Conservation (phyloP, 495 filamentous ascomycete species). For the Xylaria scruposa region DNA sequence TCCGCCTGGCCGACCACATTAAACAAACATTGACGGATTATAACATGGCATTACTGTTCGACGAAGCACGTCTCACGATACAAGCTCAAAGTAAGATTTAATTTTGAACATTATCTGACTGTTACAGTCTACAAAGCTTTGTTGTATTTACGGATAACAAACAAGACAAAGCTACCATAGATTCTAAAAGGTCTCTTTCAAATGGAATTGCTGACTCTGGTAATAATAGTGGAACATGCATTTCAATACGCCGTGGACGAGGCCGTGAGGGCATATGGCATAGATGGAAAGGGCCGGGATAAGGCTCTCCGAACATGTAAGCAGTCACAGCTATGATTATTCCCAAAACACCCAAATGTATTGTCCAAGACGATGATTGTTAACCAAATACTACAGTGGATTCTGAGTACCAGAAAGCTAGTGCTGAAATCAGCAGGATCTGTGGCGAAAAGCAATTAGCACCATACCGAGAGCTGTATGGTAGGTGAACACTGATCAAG, state of each 20-base stretch:
- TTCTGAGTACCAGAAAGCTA: slow-evolving; percentile 28
- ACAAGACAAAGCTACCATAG: not conserved
- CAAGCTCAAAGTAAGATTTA: slow-evolving; percentile 22
- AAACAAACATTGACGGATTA: slow-evolving; percentile 30
- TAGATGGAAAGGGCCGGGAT: slow-evolving; percentile 28
- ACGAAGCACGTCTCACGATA: slow-evolving; percentile 20
- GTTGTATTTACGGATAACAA: not conserved
- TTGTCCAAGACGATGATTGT: not conserved
- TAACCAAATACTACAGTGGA: slow-evolving; percentile 24
- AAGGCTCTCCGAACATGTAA: slow-evolving; percentile 28
- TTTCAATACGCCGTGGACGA: slow-evolving; percentile 29
- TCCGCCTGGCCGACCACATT: slow-evolving; percentile 27
- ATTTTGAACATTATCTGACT: not conserved
- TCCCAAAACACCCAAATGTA: not conserved
- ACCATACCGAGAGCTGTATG: slow-evolving; percentile 28
- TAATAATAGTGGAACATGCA: slow-evolving; percentile 23
- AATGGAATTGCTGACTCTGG: not conserved
- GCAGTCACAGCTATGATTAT: not conserved
- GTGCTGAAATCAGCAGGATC: slow-evolving; percentile 26
- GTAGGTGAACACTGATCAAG: slow-evolving; percentile 19
- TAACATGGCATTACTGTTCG: slow-evolving; percentile 28
- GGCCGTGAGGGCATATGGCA: slow-evolving; percentile 27
- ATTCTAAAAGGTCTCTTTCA: not conserved
- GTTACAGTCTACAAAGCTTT: not conserved
- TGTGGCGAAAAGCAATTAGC: slow-evolving; percentile 30